These are phyloP conservation scores for Moniliophthora roreri DNA, from an alignment of 1,284 basidiomycete species.

Conservation along the genomic window DNA sequence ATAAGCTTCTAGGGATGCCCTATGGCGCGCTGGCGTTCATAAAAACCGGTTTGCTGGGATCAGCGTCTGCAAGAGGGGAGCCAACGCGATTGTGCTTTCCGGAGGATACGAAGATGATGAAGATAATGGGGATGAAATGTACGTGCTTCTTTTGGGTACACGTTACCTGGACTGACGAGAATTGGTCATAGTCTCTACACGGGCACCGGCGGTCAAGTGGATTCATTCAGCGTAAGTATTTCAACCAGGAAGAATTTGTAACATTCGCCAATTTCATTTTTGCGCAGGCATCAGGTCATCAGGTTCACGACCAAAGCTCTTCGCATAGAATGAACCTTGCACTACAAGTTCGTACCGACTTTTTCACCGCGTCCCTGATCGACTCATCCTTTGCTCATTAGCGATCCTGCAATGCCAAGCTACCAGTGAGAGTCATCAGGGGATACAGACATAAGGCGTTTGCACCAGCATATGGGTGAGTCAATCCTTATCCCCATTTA, in stretches of 20 bases:
- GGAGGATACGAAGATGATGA: slow-evolving; percentile 41
- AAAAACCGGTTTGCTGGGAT: slow-evolving; percentile 17
- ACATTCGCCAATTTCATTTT: not conserved
- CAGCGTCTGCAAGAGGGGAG: slow-evolving; percentile 26
- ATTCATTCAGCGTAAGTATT: slow-evolving; percentile 1
- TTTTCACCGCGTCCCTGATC: not conserved
- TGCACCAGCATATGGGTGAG: slow-evolving; percentile 34
- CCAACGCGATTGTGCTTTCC: slow-evolving; percentile 40
- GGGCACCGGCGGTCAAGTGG: slow-evolving; percentile 17
- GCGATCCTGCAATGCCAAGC: slow-evolving; percentile 28
- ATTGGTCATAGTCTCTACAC: slow-evolving; percentile 35
- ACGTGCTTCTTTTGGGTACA: slow-evolving; percentile 11
- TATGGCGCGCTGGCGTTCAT: slow-evolving; percentile 4
- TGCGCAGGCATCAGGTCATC: slow-evolving; percentile 27
- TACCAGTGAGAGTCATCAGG: slow-evolving; percentile 41
- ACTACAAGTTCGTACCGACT: slow-evolving; percentile 24
- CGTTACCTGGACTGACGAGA: not conserved
- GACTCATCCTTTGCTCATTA: slow-evolving; percentile 19
- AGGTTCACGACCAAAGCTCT: slow-evolving; percentile 34
- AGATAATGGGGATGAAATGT: slow-evolving; percentile 40
- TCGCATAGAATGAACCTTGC: slow-evolving; percentile 30
- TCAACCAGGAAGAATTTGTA: not conserved
- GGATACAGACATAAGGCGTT: slow-evolving; percentile 28
- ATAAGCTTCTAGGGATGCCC: not conserved
- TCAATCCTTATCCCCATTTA: not conserved